These are phyloP conservation scores for Blastomyces gilchristii DNA, from an alignment of 2,329 filamentous ascomycete species.

Conservation along the genomic window DNA sequence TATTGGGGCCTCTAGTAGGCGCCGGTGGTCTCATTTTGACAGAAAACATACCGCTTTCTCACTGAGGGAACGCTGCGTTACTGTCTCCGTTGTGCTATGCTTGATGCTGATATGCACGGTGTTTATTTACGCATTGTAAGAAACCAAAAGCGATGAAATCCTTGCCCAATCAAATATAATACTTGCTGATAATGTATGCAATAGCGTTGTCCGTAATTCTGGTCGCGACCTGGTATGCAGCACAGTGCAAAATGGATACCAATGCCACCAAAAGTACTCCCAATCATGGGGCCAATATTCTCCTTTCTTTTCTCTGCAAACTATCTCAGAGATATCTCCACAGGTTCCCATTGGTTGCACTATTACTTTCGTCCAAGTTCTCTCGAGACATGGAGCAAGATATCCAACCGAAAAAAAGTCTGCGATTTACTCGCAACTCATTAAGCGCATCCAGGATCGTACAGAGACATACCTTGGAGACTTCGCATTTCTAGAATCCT, in stretches of 20 bases:
- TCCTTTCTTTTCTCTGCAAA: constrained; percentile 61
- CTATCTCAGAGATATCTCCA: constrained; percentile 51
- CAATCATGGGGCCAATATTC: constrained; percentile 81
- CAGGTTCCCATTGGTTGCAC: constrained; percentile 57
- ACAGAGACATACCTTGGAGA: constrained; percentile 47
- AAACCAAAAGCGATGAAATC: neutral
- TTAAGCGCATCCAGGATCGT: constrained; percentile 55
- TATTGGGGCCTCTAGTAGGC: constrained; percentile 7
- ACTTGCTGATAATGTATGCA: neutral
- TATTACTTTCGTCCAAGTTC: constrained; percentile 67
- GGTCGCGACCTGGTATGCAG: constrained; percentile 37
- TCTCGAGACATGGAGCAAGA: constrained; percentile 76
- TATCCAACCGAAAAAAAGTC: constrained; percentile 66
- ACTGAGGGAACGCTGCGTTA: neutral
- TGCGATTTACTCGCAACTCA: constrained; percentile 49
- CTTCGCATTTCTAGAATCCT: constrained; percentile 61
- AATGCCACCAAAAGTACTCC: constrained; percentile 51
- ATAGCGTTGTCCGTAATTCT: neutral
- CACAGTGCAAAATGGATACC: constrained; percentile 47
- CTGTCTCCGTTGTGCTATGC: neutral
- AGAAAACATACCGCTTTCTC: neutral
- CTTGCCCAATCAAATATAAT: neutral
- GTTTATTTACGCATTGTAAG: constrained; percentile 2
- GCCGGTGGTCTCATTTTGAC: neutral
- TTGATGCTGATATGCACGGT: neutral